Conservation (phyloP, 345 rosid species). For the Capsella bursapastoris region DNA sequence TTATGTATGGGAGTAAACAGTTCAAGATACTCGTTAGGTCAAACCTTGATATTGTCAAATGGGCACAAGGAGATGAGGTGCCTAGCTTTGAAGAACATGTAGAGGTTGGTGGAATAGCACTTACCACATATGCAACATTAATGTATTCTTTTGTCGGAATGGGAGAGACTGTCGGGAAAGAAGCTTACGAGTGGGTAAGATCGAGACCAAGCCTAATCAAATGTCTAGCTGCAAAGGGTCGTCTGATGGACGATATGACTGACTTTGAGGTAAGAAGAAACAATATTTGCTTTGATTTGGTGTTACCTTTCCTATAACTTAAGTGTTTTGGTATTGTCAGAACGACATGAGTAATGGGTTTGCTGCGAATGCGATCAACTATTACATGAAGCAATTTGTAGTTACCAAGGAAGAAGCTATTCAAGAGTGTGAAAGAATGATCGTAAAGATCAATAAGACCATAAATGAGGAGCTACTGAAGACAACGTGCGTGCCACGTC, state of each 20-base stretch:
- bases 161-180: constrained; percentile 17
- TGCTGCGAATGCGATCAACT: constrained; percentile 22
- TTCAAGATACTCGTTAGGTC: constrained; percentile 17
- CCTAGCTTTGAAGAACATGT: constrained; percentile 20
- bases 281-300: background rate
- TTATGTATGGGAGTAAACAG: background rate
- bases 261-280: constrained; percentile 8
- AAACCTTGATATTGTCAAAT: constrained; percentile 13
- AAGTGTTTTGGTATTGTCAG: background rate
- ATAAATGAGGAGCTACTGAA: constrained; percentile 22
- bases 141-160: constrained; percentile 26
- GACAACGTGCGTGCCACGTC: background rate
- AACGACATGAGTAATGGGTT: constrained; percentile 44
- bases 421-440: background rate
- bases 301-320: background rate
- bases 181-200: constrained; percentile 30
- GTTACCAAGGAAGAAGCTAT: constrained; percentile 22
- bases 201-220: constrained; percentile 18
- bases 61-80: background rate
- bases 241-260: constrained; percentile 27
- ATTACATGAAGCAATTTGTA: constrained; percentile 27
- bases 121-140: constrained; percentile 8
- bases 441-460: constrained; percentile 6
- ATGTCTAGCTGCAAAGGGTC: constrained; percentile 16
- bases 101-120: constrained; percentile 19